A percentile compares a stretch with the other conserved stretches of the same genome.
Evolutionary conservation across 2,329 filamentous ascomycete genomes (phyloP).

Genomic region (Plenodomus tracheiphilus): DNA sequence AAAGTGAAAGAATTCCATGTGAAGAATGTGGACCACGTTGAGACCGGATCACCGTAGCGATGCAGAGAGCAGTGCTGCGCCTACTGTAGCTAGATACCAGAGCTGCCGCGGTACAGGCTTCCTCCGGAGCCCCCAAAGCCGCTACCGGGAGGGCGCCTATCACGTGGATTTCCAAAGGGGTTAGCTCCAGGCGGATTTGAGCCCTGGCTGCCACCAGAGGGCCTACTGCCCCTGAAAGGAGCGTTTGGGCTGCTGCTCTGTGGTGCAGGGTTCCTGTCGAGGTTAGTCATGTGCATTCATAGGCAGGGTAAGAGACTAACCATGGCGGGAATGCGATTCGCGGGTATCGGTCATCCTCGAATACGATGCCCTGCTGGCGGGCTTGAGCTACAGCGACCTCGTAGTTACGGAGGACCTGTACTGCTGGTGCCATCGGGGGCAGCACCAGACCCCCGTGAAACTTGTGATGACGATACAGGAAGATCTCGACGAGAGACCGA

Average conservation of each 20-base stretch:
- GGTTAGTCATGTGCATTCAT: background rate
- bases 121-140: background rate
- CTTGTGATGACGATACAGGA: constrained; percentile 9
- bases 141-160: background rate
- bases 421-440: constrained; percentile 2
- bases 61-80: too few relatives aligned
- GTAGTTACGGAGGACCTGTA: background rate
- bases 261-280: background rate
- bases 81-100: too few relatives aligned
- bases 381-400: background rate
- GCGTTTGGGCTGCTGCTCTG: too few relatives aligned
- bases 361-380: background rate
- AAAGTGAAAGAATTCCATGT: too few relatives aligned
- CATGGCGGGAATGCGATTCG: background rate
- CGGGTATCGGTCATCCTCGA: background rate
- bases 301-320: background rate
- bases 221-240: too few relatives aligned
- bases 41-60: too few relatives aligned
- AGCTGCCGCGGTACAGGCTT: too few relatives aligned
- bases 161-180: background rate
- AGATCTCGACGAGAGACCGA: constrained; percentile 6
- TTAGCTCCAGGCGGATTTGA: too few relatives aligned
- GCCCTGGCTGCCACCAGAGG: too few relatives aligned
- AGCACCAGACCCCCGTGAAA: constrained; percentile 11
- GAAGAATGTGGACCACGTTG: too few relatives aligned